These are phyloP conservation scores for Cercospora brassicicola DNA, from an alignment of 2,329 filamentous ascomycete genomes.

Conservation along the genomic window DNA sequence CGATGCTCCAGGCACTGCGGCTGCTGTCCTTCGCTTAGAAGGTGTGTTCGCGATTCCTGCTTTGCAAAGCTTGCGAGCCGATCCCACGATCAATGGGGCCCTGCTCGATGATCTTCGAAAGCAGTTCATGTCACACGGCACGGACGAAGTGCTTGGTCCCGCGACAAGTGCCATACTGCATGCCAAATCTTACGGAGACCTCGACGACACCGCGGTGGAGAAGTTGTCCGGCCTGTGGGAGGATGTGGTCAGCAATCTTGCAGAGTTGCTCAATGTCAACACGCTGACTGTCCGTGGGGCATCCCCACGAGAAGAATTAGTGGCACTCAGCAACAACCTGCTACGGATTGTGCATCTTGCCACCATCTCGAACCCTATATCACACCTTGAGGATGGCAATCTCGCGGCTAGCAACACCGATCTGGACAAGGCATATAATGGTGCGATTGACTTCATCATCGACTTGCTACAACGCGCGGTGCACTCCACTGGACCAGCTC, in stretches of 20 bases:
- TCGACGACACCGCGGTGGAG: conserved; percentile 78
- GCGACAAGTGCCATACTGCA: conserved; percentile 80
- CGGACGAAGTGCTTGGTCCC: conserved; percentile 79
- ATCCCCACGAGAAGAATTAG: conserved; percentile 49
- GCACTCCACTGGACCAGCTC: conserved; percentile 61
- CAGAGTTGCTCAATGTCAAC: conserved; percentile 65
- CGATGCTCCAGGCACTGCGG: conserved; percentile 80
- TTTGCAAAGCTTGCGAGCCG: conserved; percentile 85
- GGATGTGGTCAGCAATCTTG: conserved; percentile 71
- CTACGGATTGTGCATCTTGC: conserved; percentile 36
- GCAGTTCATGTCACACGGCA: conserved; percentile 90
- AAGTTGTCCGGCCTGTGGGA: conserved; percentile 86
- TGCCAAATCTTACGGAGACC: conserved; percentile 80
- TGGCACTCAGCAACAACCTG: conserved; percentile 38
- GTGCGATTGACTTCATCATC: conserved; percentile 67
- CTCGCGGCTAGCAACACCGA: conserved; percentile 41
- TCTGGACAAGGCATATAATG: conserved; percentile 29
- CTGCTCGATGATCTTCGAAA: conserved; percentile 88
- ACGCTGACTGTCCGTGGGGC: conserved; percentile 72
- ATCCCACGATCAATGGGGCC: conserved; percentile 74
- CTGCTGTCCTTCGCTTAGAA: conserved; percentile 80
- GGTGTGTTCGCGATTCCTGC: conserved; percentile 83
- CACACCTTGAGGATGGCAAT: conserved; percentile 64
- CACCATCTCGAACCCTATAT: conserved; percentile 65
- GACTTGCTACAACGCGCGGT: conserved; percentile 73